Conservation (phyloP, 331 rosid genomes). For the Quercus phellos region DNA sequence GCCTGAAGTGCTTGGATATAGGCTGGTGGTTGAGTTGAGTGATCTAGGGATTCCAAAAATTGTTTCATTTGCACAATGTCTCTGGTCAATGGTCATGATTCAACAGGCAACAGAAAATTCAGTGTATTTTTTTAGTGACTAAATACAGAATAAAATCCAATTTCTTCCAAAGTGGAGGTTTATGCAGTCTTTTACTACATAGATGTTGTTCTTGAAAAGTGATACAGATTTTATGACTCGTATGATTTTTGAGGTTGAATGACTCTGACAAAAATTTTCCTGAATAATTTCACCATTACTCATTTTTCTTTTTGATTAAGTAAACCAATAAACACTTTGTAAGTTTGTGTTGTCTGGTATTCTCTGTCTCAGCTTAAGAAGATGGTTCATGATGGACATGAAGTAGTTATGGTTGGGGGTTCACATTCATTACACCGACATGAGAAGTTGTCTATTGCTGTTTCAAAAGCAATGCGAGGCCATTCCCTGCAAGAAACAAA, state of each 20-base stretch:
- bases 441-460: conserved; percentile 93
- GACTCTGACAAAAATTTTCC: neutral
- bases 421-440: conserved; percentile 80
- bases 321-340: conserved; percentile 11
- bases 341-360: conserved; percentile 12
- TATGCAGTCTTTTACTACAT: neutral
- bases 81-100: neutral
- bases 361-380: conserved; percentile 59
- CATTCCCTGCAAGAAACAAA: conserved; percentile 98
- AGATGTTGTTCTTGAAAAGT: neutral
- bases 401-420: conserved; percentile 81
- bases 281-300: neutral
- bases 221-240: neutral
- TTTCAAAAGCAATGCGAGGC: conserved; percentile 91
- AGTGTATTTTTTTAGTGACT: neutral
- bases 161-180: neutral
- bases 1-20: neutral
- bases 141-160: neutral
- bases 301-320: neutral
- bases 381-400: conserved; percentile 85
- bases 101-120: neutral
- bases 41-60: neutral
- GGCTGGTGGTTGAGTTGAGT: neutral
- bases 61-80: neutral
- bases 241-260: neutral